Evolutionary conservation across 257 asterid genomes (phyloP), one percentile per base, ranked within the genome.

Genomic region (Nicotiana attenuata): DNA sequence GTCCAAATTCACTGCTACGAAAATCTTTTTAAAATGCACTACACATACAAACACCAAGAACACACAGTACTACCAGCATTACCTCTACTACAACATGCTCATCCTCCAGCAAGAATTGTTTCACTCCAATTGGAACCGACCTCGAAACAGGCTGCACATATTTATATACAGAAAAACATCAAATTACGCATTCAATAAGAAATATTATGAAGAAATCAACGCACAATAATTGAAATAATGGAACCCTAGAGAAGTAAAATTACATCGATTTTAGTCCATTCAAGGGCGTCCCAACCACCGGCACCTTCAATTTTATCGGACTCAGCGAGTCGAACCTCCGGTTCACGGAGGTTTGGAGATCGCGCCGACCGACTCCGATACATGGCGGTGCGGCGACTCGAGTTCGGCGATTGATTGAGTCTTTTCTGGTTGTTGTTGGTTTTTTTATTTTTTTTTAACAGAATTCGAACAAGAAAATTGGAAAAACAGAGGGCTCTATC

Each of bases 211-310:
- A 69, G 11, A 14, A 38, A 24, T 28, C 61, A 14, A 55, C n/a
- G 41, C 41, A 57, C 41, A 22, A 6, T 53, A 80, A 64, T 31
- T 41, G 60, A 64, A 80, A n/a, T 45, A 1, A 5, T 5, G 45
- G 33, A 79, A 80, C 5, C 65, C 77, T 80, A 80, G 31, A 63
- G 29, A 65, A 26, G 68, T 24, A 22, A 53, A 28, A 82, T 69
- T 81, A 92, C 97, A 68, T 92, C 97, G 82, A 92, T 90, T 87
- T 94, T 93, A 85, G 98, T 93, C 99, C 99, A 95, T 88, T 95
- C 98, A 77, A 95, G 82, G 86, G 98, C 93, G 82, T 93, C 98
- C 97, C 97, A 93, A 78, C 95, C 89, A 80, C 97, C 94, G 76
- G 94, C 87, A 81, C 95, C 96, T 81, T 95, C 98, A 82, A 94